Conservation (phyloP, 1,139 yeast genomes). For the Saccharomyces hybrid region DNA sequence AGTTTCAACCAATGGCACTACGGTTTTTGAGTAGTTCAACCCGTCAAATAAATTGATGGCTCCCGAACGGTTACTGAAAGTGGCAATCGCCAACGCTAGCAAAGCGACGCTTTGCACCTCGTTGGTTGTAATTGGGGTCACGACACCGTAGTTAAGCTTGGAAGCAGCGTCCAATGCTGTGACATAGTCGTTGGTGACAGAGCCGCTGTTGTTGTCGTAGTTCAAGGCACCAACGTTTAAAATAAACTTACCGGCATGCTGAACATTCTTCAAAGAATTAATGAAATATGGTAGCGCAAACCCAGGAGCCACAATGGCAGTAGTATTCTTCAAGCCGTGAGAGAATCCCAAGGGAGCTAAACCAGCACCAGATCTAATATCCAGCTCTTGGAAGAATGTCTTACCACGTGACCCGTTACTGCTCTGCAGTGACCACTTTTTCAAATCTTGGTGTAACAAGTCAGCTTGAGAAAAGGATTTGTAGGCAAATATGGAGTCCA, state of each 20-base stretch:
- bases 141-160: constrained; percentile 58
- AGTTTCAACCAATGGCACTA: constrained; percentile 38
- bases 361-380: constrained; percentile 82
- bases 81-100: constrained; percentile 58
- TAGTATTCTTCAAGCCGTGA: constrained; percentile 29
- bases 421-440: constrained; percentile 54
- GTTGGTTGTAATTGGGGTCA: constrained; percentile 54
- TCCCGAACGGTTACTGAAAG: constrained; percentile 36
- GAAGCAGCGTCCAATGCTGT: constrained; percentile 59
- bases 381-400: constrained; percentile 44
- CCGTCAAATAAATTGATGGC: constrained; percentile 47
- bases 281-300: constrained; percentile 54
- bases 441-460: constrained; percentile 52
- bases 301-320: constrained; percentile 55
- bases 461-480: constrained; percentile 56
- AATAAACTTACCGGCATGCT: constrained; percentile 38
- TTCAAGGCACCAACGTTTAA: constrained; percentile 71
- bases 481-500: constrained; percentile 63
- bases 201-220: constrained; percentile 45
- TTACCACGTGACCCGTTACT: constrained; percentile 35
- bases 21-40: constrained; percentile 54
- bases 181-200: constrained; percentile 59
- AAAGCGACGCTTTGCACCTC: constrained; percentile 67
- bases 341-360: constrained; percentile 70
- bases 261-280: constrained; percentile 39